Percentiles rank a stretch among this genome's conserved stretches.
Evolutionary conservation across 441 rosid genomes (phyloP).

Genomic region (Metrosideros polymorpha): DNA sequence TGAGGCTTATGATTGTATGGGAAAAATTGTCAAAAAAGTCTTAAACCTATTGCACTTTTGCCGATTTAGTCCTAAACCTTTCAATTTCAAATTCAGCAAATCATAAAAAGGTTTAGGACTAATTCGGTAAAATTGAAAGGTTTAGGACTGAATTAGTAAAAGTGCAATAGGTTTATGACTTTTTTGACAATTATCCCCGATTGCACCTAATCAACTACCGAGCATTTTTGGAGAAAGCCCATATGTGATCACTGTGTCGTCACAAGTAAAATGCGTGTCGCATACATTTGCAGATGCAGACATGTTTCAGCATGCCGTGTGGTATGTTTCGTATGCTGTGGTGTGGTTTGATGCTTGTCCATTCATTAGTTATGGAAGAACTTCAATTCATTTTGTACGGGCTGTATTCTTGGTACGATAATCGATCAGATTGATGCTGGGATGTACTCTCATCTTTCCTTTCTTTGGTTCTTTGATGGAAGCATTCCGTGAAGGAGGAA

Average conservation of each 20-base stretch:
- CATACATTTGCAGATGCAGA: too few species aligned
- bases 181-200: too few species aligned
- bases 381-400: not conserved
- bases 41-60: too few species aligned
- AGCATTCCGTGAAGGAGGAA: not conserved
- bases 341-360: not conserved
- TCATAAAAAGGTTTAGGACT: too few species aligned
- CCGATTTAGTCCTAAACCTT: too few species aligned
- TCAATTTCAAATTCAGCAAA: too few species aligned
- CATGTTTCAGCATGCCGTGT: not conserved
- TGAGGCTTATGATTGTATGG: not conserved
- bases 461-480: not conserved
- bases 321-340: not conserved
- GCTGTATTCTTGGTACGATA: not conserved
- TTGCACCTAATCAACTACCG: not conserved
- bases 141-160: too few species aligned
- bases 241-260: not conserved
- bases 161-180: too few species aligned
- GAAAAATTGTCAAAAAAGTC: too few species aligned
- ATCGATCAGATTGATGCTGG: not conserved
- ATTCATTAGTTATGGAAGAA: not conserved
- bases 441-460: not conserved
- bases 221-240: not conserved
- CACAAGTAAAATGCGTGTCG: not conserved
- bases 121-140: too few species aligned